Base-by-base conservation (phyloP, 2,329 filamentous ascomycete genomes). In the Cladophialophora carrionii region DNA sequence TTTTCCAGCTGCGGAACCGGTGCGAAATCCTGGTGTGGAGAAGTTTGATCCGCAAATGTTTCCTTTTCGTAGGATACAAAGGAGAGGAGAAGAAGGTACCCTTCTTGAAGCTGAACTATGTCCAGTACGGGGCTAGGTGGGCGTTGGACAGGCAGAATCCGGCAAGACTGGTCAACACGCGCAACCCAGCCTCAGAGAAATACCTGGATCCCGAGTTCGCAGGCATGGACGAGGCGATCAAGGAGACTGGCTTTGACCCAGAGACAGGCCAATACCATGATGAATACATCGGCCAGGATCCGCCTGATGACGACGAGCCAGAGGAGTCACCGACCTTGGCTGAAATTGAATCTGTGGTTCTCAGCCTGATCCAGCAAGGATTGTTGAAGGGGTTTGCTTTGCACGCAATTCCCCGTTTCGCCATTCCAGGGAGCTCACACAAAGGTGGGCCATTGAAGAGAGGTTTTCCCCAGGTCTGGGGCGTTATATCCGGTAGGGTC, bases 11-110 rank as follows among this genome's bases (percentile, higher is more conserved):
- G 10, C 84, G 87, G 2, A 90, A 91, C 73, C 86, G 91, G 59
- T 88, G 93, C 64, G 90, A 95, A 62, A 87, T 91, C 0, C 81
- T 96, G 2, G 85, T 96, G 12, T 96, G 92, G 92, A 87, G 94
- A 14, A 90, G 90, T 1, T 83, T 98, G 6, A 86, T 90, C 20
- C 86, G 92, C 32, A 89, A 88, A 70, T 87, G 88, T 0, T 97
- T 96, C 75, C 78, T 94, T 9, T 81, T 95, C 12, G 90, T 87
- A 17, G 95, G 93, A 68, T 84, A 87, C n/a, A 86, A 66, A 56
- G 81, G 80, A 62, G 83, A 81, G 71, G 82, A 78, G 65, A 87
- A 83, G 71, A 85, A 84, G 71, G 88, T 92, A 2, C 90, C 92
- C 0, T 91, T 90, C 0, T 81, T 97, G 5, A 88, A 92, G 72